Base-by-base conservation (phyloP, 768 basidiomycete species). In the Tylopilus rubrobrunneus region DNA sequence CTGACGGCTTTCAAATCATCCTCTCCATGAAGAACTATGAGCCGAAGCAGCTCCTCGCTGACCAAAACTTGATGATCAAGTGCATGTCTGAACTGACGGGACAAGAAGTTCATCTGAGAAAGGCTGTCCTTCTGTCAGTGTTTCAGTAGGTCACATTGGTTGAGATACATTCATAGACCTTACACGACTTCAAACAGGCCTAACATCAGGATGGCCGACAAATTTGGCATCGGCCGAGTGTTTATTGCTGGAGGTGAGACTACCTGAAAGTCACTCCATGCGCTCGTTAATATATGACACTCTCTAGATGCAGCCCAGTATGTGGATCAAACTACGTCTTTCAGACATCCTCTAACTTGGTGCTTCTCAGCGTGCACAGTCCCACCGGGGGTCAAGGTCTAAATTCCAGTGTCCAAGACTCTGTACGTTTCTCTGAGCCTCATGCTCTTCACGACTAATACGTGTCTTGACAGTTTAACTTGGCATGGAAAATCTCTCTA, bases 281-380 rank as follows among this genome's bases (percentile, higher is more conserved):
- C 19, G 19, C 19, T 19, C 19, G 19, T 19, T 19, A 19, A 19
- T 19, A 19, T 19, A 19, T 19, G 19, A 19, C 19, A 15, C 19
- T 45, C 1, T 7, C 3, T 49, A 82, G 80, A 82, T 58, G 73
- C 77, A 25, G 78, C 76, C 0, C 81, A 82, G 64, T 62, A 51
- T 11, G 59, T 59, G n/a, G 7, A 17, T 12, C n/a, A 8, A 4
- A 14, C 3, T 49, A 4, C 45, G 29, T 10, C 31, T 28, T 23
- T 1, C 19, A 17, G 4, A 12, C 28, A n/a, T 23, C 2, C 0
- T 28, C 29, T 49, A 5, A 64, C 21, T 14, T 37, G 29, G 29
- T 23, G 9, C 19, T 31, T 29, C 8, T 21, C 25, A 67, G 64
- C 37, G 56, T 62, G 14, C 64, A 66, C 25, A 66, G 57, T 41